Base-by-base conservation (phyloP, 2,329 filamentous ascomycete species). In the Elsinoe arachidis region DNA sequence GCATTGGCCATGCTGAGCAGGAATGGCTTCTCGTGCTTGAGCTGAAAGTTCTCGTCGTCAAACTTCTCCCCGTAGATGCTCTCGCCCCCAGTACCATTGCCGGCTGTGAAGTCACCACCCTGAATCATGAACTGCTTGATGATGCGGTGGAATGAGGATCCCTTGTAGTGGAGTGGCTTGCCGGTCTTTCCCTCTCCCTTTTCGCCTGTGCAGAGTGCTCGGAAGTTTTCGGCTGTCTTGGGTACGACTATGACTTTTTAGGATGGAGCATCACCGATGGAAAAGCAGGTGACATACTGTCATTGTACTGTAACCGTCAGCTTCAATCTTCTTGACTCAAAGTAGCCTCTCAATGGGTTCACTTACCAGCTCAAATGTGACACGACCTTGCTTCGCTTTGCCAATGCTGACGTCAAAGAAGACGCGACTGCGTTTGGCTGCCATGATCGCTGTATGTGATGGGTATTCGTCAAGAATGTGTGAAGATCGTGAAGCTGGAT, bases 61-160 rank as follows among this genome's bases (percentile, higher is more conserved):
- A 99, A 99, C 77, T 96, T 97, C 72, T 87, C 87, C 68, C 92
- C 92, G 70, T 97, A 99, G 73, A 99, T 97, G 62, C 88, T 93
- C 77, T 97, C 93, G 68, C 92, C 92, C 63, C 92, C 92, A 23
- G 92, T 97, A 63, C 92, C 93, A 70, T 97, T 92, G 70, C 90
- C 90, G 57, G 83, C 85, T 51, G 92, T 99, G 73, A 99, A 99
- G 73, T 97, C 93, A 74, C 93, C 92, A 69, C 93, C 91, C 77
- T 96, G 88, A 68, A 96, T 93, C 92, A 99, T 97, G 76, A 99
- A 99, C 67, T 88, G 83, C 80, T 96, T 96, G 78, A 99, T 99
- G 63, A 99, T 88, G 54, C 92, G 88, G 78, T 99, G 92, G 80
- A 99, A 97, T 65, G 77, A 78, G 60, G 88, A 95, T 65, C 89